Evolutionary conservation across 2,329 filamentous ascomycete species (phyloP).

Genomic region (Fonsecaea monophora): DNA sequence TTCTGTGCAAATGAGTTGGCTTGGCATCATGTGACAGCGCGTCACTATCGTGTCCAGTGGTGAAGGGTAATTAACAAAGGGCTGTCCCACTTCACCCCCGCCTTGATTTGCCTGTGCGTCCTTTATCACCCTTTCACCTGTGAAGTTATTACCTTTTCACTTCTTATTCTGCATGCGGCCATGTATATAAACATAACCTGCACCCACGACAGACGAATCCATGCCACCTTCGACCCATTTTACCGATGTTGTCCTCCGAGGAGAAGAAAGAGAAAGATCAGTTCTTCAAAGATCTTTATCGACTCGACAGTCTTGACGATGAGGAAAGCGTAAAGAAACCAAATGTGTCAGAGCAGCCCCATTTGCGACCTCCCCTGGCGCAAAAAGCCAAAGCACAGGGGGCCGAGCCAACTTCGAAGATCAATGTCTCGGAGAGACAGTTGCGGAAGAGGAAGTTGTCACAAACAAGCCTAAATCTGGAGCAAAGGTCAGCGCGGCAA

Average conservation of each 20-base stretch:
- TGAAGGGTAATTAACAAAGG: constrained; percentile 18
- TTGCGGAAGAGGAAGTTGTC: constrained; percentile 12
- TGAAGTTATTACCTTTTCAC: constrained; percentile 4
- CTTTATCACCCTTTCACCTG: background rate
- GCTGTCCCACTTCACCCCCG: constrained; percentile 28
- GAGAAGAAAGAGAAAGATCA: constrained; percentile 36
- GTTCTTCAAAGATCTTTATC: constrained; percentile 37
- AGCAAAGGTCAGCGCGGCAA: background rate
- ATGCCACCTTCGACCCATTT: constrained; percentile 3
- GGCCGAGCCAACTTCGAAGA: background rate
- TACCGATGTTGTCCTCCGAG: constrained; percentile 28
- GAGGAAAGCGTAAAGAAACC: constrained; percentile 39
- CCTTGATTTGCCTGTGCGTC: constrained; percentile 20
- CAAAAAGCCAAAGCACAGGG: background rate
- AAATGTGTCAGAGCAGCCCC: background rate
- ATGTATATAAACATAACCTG: constrained; percentile 2
- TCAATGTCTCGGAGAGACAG: background rate
- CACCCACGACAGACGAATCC: background rate
- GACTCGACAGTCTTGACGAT: constrained; percentile 39
- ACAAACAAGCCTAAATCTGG: background rate
- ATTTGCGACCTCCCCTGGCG: background rate
- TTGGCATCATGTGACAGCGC: constrained; percentile 33
- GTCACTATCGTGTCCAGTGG: constrained; percentile 16
- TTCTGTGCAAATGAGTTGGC: constrained; percentile 10
- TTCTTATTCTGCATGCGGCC: constrained; percentile 1